These are phyloP conservation scores for Physcia stellaris DNA, from an alignment of 495 filamentous ascomycete species.

Conservation along the genomic window DNA sequence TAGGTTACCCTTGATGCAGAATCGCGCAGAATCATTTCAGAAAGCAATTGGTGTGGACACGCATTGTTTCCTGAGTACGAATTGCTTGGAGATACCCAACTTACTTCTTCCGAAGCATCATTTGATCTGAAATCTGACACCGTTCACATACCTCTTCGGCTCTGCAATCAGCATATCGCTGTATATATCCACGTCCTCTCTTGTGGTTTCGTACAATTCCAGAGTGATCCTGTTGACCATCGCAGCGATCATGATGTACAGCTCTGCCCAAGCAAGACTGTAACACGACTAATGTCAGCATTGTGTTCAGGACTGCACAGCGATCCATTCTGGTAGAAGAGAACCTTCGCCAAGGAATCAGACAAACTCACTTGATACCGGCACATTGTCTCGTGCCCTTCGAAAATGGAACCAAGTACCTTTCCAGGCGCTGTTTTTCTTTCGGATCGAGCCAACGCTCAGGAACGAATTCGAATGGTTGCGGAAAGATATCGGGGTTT, in stretches of 20 bases:
- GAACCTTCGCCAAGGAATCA: neutral
- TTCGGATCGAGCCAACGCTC: constrained; percentile 25
- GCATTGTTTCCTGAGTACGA: too few species aligned
- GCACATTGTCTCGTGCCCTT: constrained; percentile 25
- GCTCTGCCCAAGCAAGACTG: constrained; percentile 23
- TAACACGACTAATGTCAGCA: neutral
- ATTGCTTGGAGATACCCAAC: too few species aligned
- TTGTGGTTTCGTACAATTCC: constrained; percentile 22
- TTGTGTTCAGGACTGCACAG: neutral
- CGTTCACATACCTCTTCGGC: constrained; percentile 20
- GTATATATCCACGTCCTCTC: constrained; percentile 20
- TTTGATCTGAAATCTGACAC: constrained; percentile 12
- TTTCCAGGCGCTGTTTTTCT: constrained; percentile 12
- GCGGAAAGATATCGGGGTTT: constrained; percentile 15
- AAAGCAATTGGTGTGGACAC: too few species aligned
- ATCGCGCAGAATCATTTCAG: too few species aligned
- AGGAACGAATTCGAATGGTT: constrained; percentile 26
- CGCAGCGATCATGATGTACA: constrained; percentile 20
- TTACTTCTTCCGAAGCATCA: neutral
- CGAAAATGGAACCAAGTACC: constrained; percentile 23
- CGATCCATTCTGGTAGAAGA: neutral
- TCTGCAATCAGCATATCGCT: constrained; percentile 25
- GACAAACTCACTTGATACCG: constrained; percentile 9
- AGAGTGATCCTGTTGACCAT: constrained; percentile 20
- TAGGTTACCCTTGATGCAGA: too few species aligned